A percentile compares a stretch with the other conserved stretches of the same genome.
Conservation (phyloP, 495 filamentous ascomycete genomes). For the Aspergillus incahuasiensis region DNA sequence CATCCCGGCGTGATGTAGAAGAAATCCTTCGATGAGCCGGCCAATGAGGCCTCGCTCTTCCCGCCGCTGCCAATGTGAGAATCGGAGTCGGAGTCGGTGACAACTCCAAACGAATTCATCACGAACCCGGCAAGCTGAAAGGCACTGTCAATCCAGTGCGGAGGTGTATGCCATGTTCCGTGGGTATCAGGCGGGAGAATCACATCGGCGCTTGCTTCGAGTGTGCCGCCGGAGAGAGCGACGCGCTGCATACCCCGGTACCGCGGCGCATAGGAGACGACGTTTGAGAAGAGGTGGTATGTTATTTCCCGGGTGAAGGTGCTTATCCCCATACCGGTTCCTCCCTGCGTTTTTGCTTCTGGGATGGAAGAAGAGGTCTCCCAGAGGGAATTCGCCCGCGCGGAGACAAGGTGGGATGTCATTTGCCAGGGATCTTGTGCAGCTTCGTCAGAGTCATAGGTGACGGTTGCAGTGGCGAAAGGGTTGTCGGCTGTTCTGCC, state of each 20-base stretch:
- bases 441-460: slow-evolving; percentile 10
- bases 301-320: slow-evolving; percentile 22
- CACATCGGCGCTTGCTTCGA: slow-evolving; percentile 40
- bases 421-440: slow-evolving; percentile 25
- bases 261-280: slow-evolving; percentile 35
- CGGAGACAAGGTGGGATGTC: slow-evolving; percentile 17
- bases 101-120: slow-evolving; percentile 22
- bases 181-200: slow-evolving; percentile 19
- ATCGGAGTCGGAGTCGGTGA: not conserved
- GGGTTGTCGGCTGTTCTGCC: not conserved
- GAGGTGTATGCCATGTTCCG: slow-evolving; percentile 19
- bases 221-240: slow-evolving; percentile 22
- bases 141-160: slow-evolving; percentile 42
- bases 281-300: slow-evolving; percentile 33
- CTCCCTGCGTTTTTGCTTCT: too few species aligned
- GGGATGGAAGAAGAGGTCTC: slow-evolving; percentile 21
- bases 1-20: slow-evolving; percentile 38
- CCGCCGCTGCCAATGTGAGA: too few species aligned
- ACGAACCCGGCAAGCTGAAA: slow-evolving; percentile 39
- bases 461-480: slow-evolving; percentile 23
- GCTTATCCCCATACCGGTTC: slow-evolving; percentile 15
- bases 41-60: too few species aligned
- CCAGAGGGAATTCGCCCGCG: slow-evolving; percentile 24
- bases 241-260: slow-evolving; percentile 40
- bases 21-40: slow-evolving; percentile 18